Conservation (phyloP, 768 basidiomycete genomes). For the Russula foetens region DNA sequence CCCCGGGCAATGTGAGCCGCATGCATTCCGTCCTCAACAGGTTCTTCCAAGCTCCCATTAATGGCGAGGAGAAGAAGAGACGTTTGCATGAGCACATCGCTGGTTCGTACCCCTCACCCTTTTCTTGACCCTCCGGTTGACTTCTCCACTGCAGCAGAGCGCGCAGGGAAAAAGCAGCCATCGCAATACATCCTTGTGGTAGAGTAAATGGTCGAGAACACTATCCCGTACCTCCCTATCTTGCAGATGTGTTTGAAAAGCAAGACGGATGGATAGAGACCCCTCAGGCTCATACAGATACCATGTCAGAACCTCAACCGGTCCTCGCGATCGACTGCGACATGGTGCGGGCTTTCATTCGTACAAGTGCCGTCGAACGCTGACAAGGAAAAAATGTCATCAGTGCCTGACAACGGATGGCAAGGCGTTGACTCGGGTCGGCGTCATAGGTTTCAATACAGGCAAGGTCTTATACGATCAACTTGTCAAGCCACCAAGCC, state of each 20-base stretch:
- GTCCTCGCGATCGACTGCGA: constrained; percentile 93
- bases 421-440: constrained; percentile 81
- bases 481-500: constrained; percentile 80
- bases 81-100: constrained; percentile 39
- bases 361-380: background rate
- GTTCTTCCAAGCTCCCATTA: constrained; percentile 78
- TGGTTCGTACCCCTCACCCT: constrained; percentile 25
- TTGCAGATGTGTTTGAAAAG: constrained; percentile 62
- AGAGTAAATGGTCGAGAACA: constrained; percentile 91
- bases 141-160: constrained; percentile 40
- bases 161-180: constrained; percentile 53
- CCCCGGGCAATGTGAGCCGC: constrained; percentile 78
- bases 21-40: constrained; percentile 82
- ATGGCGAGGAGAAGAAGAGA: constrained; percentile 69
- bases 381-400: background rate
- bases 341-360: constrained; percentile 55
- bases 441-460: constrained; percentile 69
- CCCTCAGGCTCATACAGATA: constrained; percentile 36
- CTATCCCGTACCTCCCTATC: constrained; percentile 82
- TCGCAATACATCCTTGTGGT: constrained; percentile 63
- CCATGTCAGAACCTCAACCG: constrained; percentile 30
- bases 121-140: background rate
- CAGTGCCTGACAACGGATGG: constrained; percentile 88
- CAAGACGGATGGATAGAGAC: constrained; percentile 78
- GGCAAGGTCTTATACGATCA: constrained; percentile 77